Evolutionary conservation across 208 protist genomes (phyloP), one percentile per base, ranked within the genome.

Genomic region (Trypanosoma lewisi): DNA sequence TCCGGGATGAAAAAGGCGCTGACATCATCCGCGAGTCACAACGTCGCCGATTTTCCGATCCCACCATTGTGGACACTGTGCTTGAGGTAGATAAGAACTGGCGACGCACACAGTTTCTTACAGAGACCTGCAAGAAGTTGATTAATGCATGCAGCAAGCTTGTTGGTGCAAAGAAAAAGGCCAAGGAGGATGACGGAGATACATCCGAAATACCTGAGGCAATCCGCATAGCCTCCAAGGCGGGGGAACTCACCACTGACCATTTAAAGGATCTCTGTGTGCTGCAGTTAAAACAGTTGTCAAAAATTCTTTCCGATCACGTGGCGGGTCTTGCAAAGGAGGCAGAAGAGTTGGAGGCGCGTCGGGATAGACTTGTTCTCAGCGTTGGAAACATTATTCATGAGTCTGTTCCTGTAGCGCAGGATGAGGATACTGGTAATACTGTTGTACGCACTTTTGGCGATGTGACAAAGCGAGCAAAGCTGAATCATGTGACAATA

Each of bases 351-450:
- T 70, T 84, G 21, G 85, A 82, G 42, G 64, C 70, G 16, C 63
- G 84, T 65, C 81, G 93, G 33, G 89, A 97, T 61, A 72, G 84
- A 45, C 61, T 94, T 51, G 63, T 99, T 19, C 69, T 76, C 42
- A 74, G 45, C 16, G 86, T 99, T 37, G 98, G 98, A 39, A 99
- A 99, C 72, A 72, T 99, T 23, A 81, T 99, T 31, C 97, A 98
- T 74, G 95, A 98, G 60, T 86, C 76, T 6, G 97, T 99, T 39
- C 93, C 93, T 6, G 75, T 99, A 44, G 73, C 80, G 17, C 70
- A 98, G 56, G 90, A 99, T 76, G 98, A 99, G 76, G 93, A 98
- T 67, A 87, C 83, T 3, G 82, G 89, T 56, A 98, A 98, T 78
- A 63, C 69, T 17, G 69, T 96, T 55, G 87, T 97, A 31, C 80